phyloP scores from a whole-genome alignment of 345 rosid genomes.

The Clarkia xantiana region DNA sequence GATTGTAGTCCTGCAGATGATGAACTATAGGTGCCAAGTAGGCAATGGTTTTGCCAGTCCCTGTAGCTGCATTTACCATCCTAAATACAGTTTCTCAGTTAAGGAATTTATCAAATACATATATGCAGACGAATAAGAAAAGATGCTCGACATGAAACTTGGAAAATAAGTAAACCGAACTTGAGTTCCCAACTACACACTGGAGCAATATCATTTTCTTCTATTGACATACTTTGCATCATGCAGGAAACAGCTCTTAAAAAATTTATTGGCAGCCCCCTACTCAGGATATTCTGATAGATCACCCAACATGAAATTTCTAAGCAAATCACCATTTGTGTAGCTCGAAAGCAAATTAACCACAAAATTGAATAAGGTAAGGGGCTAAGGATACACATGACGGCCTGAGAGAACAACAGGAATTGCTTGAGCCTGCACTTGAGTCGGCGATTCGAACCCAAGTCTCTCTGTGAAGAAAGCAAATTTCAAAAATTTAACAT shows the following conservation, averaged over 20 bases:
- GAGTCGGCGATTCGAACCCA: conserved; percentile 75
- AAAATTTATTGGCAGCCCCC: too few species aligned
- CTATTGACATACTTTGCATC: too few species aligned
- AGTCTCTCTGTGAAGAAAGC: conserved; percentile 44
- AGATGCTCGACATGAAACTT: too few species aligned
- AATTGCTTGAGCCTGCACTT: conserved; percentile 81
- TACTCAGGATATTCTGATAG: too few species aligned
- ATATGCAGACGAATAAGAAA: too few species aligned
- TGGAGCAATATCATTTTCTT: too few species aligned
- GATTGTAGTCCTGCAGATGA: conserved; percentile 48
- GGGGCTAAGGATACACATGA: conserved; percentile 51
- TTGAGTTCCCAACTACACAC: too few species aligned
- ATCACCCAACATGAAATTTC: too few species aligned
- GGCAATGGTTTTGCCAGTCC: conserved; percentile 86
- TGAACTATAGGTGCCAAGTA: conserved; percentile 87
- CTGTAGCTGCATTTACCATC: conserved; percentile 88
- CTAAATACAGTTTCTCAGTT: conserved; percentile 13
- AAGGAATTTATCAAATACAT: too few species aligned
- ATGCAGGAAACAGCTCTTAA: too few species aligned
- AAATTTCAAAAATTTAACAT: not conserved
- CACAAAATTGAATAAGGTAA: conserved; percentile 4
- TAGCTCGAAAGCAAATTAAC: not conserved
- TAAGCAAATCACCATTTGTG: too few species aligned
- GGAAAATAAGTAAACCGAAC: too few species aligned
- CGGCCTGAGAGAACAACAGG: conserved; percentile 85